Conservation (phyloP, 106 monocot species). For the Dioscorea alata region DNA sequence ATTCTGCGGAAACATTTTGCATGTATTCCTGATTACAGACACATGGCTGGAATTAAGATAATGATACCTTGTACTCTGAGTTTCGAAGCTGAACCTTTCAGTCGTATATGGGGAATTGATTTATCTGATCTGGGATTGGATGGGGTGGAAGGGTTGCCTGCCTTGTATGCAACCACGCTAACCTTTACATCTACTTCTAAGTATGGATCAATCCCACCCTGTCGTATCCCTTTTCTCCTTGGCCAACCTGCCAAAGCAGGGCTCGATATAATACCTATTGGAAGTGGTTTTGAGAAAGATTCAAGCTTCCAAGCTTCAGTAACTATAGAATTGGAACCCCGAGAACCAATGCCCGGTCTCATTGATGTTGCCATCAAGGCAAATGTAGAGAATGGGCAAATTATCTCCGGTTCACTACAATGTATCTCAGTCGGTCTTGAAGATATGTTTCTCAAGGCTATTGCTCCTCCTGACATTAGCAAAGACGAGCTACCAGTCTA, state of each 20-base stretch:
- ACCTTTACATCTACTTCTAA: slow-evolving; percentile 67
- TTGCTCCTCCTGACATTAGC: slow-evolving; percentile 38
- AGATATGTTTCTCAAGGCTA: slow-evolving; percentile 85
- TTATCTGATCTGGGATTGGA: slow-evolving; percentile 23
- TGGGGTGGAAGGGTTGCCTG: slow-evolving; percentile 42
- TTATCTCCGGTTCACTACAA: slow-evolving; percentile 64
- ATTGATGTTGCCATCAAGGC: slow-evolving; percentile 59
- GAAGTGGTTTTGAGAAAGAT: slow-evolving; percentile 13
- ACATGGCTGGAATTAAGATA: slow-evolving; percentile 68
- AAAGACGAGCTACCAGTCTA: slow-evolving; percentile 32
- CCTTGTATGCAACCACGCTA: slow-evolving; percentile 68
- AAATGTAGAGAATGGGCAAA: slow-evolving; percentile 66
- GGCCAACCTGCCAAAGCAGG: slow-evolving; percentile 47
- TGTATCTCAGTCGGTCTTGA: slow-evolving; percentile 72
- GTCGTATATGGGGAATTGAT: slow-evolving; percentile 34
- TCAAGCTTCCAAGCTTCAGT: slow-evolving; percentile 35
- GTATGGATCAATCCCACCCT: slow-evolving; percentile 65
- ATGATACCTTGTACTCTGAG: slow-evolving; percentile 67
- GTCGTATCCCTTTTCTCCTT: slow-evolving; percentile 75
- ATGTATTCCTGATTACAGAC: slow-evolving; percentile 66
- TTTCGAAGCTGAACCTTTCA: slow-evolving; percentile 64
- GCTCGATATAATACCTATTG: slow-evolving; percentile 39
- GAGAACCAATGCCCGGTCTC: slow-evolving; percentile 76
- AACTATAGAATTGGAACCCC: slow-evolving; percentile 72
- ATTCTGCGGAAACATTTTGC: slow-evolving; percentile 64